Conservation (phyloP, 225 moss, liverwort and hornwort species). For the Marchantia paleacea region DNA sequence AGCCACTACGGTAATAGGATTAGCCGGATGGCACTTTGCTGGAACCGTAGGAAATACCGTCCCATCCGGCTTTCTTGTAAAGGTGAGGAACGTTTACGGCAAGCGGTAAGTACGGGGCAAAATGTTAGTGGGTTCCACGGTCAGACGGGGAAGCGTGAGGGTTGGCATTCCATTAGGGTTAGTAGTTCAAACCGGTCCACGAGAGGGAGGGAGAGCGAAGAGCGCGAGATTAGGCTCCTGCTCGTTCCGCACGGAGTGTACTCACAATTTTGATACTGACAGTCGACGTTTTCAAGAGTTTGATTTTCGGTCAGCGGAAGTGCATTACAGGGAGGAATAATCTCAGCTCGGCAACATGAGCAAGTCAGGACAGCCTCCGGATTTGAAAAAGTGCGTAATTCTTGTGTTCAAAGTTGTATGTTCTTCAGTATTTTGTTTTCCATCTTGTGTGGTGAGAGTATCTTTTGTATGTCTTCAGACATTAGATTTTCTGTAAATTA, state of each 20-base stretch:
- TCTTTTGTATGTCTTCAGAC: too few species aligned
- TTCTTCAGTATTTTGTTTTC: too few species aligned
- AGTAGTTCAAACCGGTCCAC: neutral
- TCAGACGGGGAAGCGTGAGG: neutral
- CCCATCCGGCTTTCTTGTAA: too few species aligned
- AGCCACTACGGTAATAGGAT: too few species aligned
- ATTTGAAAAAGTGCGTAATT: constrained; percentile 75
- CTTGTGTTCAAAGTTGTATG: too few species aligned
- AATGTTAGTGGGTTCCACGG: too few species aligned
- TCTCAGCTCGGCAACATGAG: constrained; percentile 52
- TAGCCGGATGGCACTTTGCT: too few species aligned
- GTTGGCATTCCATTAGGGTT: neutral
- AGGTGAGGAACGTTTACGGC: too few species aligned
- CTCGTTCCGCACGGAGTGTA: neutral
- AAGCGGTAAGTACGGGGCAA: too few species aligned
- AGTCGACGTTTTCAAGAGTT: neutral
- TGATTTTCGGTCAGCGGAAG: neutral
- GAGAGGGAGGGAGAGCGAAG: neutral
- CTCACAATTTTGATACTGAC: neutral
- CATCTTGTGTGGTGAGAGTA: too few species aligned
- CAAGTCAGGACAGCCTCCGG: constrained; percentile 98
- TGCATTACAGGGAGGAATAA: neutral
- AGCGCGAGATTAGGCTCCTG: neutral
- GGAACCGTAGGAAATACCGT: too few species aligned
- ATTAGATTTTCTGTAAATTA: too few species aligned